These are phyloP conservation scores for Leccinum subtestaceum DNA, from an alignment of 768 basidiomycete genomes.

Conservation along the genomic window DNA sequence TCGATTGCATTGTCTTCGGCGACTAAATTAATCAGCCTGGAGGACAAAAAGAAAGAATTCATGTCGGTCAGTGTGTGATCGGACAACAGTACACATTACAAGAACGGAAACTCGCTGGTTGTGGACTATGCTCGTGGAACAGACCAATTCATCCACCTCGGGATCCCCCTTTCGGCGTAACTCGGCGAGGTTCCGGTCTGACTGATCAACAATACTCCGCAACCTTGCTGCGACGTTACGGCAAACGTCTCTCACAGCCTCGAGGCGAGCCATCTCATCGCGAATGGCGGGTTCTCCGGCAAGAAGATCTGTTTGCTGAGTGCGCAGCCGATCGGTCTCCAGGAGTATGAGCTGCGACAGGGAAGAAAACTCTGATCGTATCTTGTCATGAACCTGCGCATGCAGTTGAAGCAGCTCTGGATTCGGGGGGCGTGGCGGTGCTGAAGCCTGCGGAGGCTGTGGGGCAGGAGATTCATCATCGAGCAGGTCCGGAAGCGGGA, in stretches of 20 bases:
- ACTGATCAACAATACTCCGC: slow-evolving; percentile 57
- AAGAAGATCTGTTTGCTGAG: slow-evolving; percentile 80
- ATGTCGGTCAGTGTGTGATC: slow-evolving; percentile 17
- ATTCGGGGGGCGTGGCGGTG: slow-evolving; percentile 84
- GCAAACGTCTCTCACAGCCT: slow-evolving; percentile 92
- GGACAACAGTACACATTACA: background rate
- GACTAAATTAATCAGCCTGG: slow-evolving; percentile 90
- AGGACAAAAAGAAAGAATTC: background rate
- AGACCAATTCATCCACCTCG: slow-evolving; percentile 94
- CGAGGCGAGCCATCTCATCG: slow-evolving; percentile 93
- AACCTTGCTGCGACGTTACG: slow-evolving; percentile 69
- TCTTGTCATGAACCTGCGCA: slow-evolving; percentile 68
- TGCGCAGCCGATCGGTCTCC: slow-evolving; percentile 73
- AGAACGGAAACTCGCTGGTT: slow-evolving; percentile 66
- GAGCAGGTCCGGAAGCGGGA: slow-evolving; percentile 53
- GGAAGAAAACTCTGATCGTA: slow-evolving; percentile 70
- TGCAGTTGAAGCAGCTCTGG: slow-evolving; percentile 86
- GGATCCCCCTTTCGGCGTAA: slow-evolving; percentile 83
- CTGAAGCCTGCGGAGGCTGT: slow-evolving; percentile 32
- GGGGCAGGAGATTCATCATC: slow-evolving; percentile 51
- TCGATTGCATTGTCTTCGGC: slow-evolving; percentile 99
- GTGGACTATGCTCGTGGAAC: slow-evolving; percentile 92
- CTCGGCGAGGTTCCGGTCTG: slow-evolving; percentile 73
- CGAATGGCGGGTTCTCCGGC: slow-evolving; percentile 90
- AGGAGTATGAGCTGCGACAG: slow-evolving; percentile 59